Evolutionary conservation across 1,139 yeast genomes (phyloP), one percentile per base, ranked within the genome.

Genomic region (Geotrichum carabidarum): DNA sequence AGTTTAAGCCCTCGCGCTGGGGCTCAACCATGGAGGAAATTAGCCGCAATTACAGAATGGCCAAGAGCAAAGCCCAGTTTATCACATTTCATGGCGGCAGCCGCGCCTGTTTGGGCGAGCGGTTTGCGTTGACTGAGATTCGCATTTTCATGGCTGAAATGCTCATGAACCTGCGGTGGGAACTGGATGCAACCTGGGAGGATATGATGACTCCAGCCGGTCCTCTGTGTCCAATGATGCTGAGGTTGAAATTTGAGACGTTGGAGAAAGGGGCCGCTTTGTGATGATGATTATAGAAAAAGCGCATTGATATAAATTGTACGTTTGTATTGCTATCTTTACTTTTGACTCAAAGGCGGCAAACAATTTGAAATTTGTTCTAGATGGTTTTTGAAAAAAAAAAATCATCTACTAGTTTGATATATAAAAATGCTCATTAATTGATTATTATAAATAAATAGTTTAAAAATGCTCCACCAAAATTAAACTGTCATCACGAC

Each of bases 31-130:
- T 47, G 5, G 51, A 49, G n/a, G 53, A 52, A 12, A 53, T 81
- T 2, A 62, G 65, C 34, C 63, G 63, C 36, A 73, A 65, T 14
- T 82, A 78, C 70, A 66, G 71, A 27, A 59, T 57, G 5, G 74
- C 80, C 7, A 82, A 82, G 63, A 71, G 78, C 50, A 67, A 64
- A 18, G 74, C 78, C 9, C 70, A 70, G 8, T 65, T 82, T 41
- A 77, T 82, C 5, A 78, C 84, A 0, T 82, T 82, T 60, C 86
- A 82, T 63, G 86, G 86, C 6, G 76, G 84, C 11, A 78, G 72
- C 58, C 68, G 86, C 48, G 84, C 85, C 0, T 82, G 86, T 64
- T 65, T 82, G 36, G 86, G 86, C 4, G 86, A 82, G 60, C 78
- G 78, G 58, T 74, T 79, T 65, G 86, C 85, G 1, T 68, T 82